Evolutionary conservation across 2,329 filamentous ascomycete species (phyloP).

Genomic region (Dryadomyces quercus-mongolicae): DNA sequence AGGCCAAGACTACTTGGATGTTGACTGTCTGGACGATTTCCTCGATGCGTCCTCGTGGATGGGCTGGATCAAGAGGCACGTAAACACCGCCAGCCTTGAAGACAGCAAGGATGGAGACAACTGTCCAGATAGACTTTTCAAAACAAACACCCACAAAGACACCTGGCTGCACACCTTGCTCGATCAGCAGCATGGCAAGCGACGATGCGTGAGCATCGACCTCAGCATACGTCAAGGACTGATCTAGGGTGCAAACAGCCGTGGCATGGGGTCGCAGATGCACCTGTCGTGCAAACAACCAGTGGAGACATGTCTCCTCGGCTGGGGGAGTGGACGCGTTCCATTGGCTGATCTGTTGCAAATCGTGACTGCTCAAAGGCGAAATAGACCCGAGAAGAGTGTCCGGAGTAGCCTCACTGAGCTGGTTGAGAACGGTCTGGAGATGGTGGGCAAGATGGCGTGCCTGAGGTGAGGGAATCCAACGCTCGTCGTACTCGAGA

Average conservation of each 20-base stretch:
- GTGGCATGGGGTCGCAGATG: slow-evolving; percentile 13
- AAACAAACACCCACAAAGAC: slow-evolving; percentile 54
- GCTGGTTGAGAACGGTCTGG: neutral
- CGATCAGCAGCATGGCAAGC: neutral
- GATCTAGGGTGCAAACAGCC: slow-evolving; percentile 19
- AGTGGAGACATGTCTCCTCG: neutral
- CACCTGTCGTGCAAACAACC: slow-evolving; percentile 5
- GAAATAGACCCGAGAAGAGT: neutral
- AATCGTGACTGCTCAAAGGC: neutral
- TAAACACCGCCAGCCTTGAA: slow-evolving; percentile 40
- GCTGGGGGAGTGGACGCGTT: neutral
- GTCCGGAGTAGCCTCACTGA: neutral
- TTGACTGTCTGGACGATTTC: neutral
- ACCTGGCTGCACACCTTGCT: slow-evolving; percentile 35
- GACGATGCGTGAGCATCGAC: slow-evolving; percentile 25
- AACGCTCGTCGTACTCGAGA: too few relatives aligned
- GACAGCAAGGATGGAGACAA: slow-evolving; percentile 57
- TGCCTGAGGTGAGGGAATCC: too few relatives aligned
- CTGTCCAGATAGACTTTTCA: slow-evolving; percentile 57
- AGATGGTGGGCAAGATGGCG: neutral
- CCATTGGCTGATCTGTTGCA: neutral
- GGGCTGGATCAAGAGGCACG: slow-evolving; percentile 34
- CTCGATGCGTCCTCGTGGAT: slow-evolving; percentile 18
- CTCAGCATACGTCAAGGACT: slow-evolving; percentile 17
- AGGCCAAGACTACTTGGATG: neutral